Conservation (phyloP, 1,284 basidiomycete genomes). For the Ganoderma leucocontextum region DNA sequence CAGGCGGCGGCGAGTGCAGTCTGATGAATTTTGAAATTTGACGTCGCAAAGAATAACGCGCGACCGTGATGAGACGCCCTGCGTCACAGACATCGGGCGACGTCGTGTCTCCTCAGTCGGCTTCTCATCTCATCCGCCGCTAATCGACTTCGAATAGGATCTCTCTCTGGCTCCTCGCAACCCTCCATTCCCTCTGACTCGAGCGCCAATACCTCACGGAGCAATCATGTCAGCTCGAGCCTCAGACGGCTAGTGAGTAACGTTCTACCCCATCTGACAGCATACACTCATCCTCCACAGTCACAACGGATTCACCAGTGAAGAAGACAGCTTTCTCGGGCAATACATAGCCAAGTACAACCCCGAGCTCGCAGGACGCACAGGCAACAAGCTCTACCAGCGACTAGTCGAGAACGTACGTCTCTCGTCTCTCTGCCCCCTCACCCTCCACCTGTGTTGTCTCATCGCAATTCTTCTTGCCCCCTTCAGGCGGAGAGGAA, state of each 20-base stretch:
- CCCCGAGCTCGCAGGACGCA: constrained; percentile 25
- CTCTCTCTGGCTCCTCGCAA: not conserved
- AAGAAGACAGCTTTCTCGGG: constrained; percentile 30
- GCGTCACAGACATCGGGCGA: too few species aligned
- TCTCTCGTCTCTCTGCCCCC: not conserved
- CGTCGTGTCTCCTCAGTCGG: too few species aligned
- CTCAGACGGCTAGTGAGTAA: not conserved
- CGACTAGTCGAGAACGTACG: constrained; percentile 34
- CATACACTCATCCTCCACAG: not conserved
- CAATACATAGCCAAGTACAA: constrained; percentile 39
- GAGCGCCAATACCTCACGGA: too few species aligned
- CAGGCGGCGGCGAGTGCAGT: too few species aligned
- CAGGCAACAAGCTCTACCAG: constrained; percentile 33
- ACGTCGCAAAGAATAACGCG: too few species aligned
- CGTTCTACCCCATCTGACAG: not conserved
- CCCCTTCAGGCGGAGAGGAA: constrained; percentile 17
- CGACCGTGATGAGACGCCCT: too few species aligned
- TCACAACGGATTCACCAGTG: constrained; percentile 8
- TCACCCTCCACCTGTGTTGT: not conserved
- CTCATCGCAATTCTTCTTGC: not conserved
- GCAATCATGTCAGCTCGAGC: not conserved
- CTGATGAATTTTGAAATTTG: too few species aligned
- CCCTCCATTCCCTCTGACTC: not conserved
- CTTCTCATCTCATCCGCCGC: not conserved
- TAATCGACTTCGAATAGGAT: not conserved